Base-by-base conservation (phyloP, 1,284 basidiomycete genomes). In the Ceratobasidium sp. region DNA sequence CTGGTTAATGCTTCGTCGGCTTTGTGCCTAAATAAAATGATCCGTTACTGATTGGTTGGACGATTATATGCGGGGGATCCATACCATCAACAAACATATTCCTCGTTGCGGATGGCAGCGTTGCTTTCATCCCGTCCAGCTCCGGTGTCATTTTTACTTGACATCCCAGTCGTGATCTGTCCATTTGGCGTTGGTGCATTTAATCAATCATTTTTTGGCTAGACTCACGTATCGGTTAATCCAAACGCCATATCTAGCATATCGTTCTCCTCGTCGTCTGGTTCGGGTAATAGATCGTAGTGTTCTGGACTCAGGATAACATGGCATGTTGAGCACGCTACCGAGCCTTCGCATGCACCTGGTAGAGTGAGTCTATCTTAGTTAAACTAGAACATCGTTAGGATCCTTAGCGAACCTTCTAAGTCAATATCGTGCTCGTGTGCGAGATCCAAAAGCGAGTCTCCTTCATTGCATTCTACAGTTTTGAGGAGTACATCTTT, bases 201-300 rank as follows among this genome's bases (percentile, higher is more conserved):
- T 33, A 33, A 33, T 33, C 33, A 33, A 4, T 33, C 33, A 33
- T 33, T 33, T 33, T 4, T 4, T 4, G 4, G 33, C 4, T 13
- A 4, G 6, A 86, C 88, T 83, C 90, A 97, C 82, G 97, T 98
- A 83, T 99, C 97, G 0, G 96, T 98, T 78, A 99, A 87, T 0
- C 96, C 97, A 82, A 99, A 99, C 0, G 97, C 98, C 87, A 99
- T 93, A 85, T 99, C 97, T 56, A 99, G 89, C 97, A 99, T 99
- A 82, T 97, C 96, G 83, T 96, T 98, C 86, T 99, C 97, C 83
- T 99, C 97, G 81, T 99, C 97, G 78, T 94, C 94, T 0, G 97
- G 96, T 83, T 98, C 97, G 1, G 94, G 92, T 1, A 98, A 87
- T 66, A 90, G 83, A 84, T 98, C 95, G 83, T 96, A 99, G 78